phyloP scores from a whole-genome alignment of 345 rosid genomes.

The Lagerstroemia speciosa region DNA sequence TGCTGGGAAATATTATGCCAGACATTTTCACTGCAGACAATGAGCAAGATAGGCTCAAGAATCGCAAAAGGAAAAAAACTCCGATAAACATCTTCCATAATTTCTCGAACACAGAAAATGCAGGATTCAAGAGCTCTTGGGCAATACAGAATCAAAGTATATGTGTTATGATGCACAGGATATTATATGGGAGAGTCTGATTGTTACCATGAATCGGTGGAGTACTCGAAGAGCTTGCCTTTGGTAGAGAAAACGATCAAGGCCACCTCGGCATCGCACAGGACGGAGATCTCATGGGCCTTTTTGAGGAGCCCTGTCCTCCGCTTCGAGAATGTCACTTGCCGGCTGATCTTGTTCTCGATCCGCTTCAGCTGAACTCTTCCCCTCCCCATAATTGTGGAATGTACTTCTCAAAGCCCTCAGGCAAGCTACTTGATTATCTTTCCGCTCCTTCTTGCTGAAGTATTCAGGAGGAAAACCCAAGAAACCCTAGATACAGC shows the following conservation, averaged over 20 bases:
- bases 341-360: conserved; percentile 88
- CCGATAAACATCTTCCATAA: neutral
- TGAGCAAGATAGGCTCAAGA: neutral
- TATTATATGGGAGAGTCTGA: too few species aligned
- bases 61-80: neutral
- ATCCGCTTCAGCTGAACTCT: conserved; percentile 85
- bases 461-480: neutral
- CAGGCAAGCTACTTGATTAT: neutral
- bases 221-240: conserved; percentile 77
- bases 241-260: conserved; percentile 71
- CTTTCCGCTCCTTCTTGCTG: neutral
- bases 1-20: neutral
- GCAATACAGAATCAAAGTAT: too few species aligned
- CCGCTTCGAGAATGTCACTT: conserved; percentile 83
- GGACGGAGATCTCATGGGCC: conserved; percentile 82
- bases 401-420: too few species aligned
- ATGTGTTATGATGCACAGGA: too few species aligned
- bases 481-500: conserved; percentile 20
- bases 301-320: conserved; percentile 71
- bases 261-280: conserved; percentile 78
- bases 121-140: neutral
- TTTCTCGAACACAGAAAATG: neutral
- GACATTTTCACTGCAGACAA: too few species aligned
- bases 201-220: conserved; percentile 55
- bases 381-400: conserved; percentile 59